Conservation (phyloP, 1,284 basidiomycete species). For the Thecaphora thlaspeos region DNA sequence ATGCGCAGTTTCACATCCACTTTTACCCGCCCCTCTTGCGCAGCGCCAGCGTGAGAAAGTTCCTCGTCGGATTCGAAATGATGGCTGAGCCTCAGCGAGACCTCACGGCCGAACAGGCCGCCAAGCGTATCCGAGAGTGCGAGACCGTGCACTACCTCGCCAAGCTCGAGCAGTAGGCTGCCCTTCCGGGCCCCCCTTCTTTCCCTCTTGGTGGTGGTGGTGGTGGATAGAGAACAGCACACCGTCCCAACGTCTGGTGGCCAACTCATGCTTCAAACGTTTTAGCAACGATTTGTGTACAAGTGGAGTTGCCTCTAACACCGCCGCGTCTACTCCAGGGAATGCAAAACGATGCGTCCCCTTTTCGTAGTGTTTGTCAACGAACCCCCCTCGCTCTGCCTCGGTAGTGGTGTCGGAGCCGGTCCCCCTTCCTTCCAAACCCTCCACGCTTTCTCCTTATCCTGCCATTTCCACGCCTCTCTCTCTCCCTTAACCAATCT, state of each 20-base stretch:
- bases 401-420: neutral
- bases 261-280: too few species aligned
- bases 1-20: slow-evolving; percentile 81
- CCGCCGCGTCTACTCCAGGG: neutral
- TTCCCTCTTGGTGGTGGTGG: too few species aligned
- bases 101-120: slow-evolving; percentile 85
- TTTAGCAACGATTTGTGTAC: too few species aligned
- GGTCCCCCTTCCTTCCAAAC: slow-evolving; percentile 28
- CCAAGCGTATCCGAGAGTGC: slow-evolving; percentile 65
- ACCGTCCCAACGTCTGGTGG: too few species aligned
- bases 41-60: slow-evolving; percentile 80
- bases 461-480: slow-evolving; percentile 17
- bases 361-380: neutral
- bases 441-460: slow-evolving; percentile 17
- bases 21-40: slow-evolving; percentile 84
- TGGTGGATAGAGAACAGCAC: too few species aligned
- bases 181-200: too few species aligned
- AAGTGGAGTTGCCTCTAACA: too few species aligned
- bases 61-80: slow-evolving; percentile 88
- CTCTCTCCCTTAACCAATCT: slow-evolving; percentile 17
- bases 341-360: neutral
- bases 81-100: slow-evolving; percentile 90
- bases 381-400: neutral
- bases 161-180: neutral
- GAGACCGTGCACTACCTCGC: slow-evolving; percentile 35